Base-by-base conservation (phyloP, 1,284 basidiomycete species). In the Pseudomicrostroma phylloplanum region DNA sequence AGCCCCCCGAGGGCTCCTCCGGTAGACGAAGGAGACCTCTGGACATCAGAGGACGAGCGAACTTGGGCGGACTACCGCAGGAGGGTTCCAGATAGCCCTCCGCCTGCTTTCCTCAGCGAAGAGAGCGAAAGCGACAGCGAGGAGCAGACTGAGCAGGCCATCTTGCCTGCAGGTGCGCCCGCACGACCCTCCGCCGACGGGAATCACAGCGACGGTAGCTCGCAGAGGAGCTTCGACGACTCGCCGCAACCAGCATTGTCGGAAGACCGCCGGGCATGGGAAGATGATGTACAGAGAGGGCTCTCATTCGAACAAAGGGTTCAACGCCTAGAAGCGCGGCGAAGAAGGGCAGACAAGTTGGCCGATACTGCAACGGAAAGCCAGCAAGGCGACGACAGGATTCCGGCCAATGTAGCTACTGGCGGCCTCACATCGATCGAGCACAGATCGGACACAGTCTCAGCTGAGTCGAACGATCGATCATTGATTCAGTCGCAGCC, bases 81-180 rank as follows among this genome's bases (percentile, higher is more conserved):
- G 51, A 17, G 51, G 25, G 51, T 54, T 15, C 51, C 51, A 6
- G 51, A 54, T 25, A 54, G 51, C 21, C 51, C 51, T 15, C 51
- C 51, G 15, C 51, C 51, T 15, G 51, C 51, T 25, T 54, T 54
- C 21, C 21, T 54, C 3, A 54, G 51, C 51, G 51, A 54, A 6
- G 51, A 4, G 25, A 25, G 25, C 21, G 51, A 54, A 19, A 25
- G 13, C 6, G 51, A 17, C n/a, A 25, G 25, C 15, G 51, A 17
- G 17, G 51, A 26, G 8, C 21, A 21, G 6, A 15, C 51, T 13
- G 51, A 19, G 13, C 21, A 54, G 51, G 15, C 25, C 21, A 25
- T n/a, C 43, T 48, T 12, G 4, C 6, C 15, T 48, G 15, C 43
- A 12, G 12, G 43, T 13, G 43, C 43, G 43, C 21, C 17, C 12